Conservation (phyloP, 2,329 filamentous ascomycete genomes). For the Passalora sequoiae region DNA sequence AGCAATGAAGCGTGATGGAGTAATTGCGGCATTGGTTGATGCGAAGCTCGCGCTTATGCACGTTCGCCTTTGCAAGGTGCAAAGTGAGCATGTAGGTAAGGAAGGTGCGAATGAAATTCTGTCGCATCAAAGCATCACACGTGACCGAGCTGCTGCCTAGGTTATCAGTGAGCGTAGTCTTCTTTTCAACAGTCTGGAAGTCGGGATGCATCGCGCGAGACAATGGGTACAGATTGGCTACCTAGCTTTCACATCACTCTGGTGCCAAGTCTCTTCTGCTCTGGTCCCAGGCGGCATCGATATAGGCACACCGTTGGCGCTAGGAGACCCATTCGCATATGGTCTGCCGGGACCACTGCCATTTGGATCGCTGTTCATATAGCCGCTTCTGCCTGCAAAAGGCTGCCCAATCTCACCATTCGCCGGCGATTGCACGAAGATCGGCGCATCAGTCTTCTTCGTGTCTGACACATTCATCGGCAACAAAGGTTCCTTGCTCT, state of each 20-base stretch:
- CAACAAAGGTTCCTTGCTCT: conserved; percentile 59
- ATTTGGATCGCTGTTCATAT: conserved; percentile 24
- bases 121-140: background rate
- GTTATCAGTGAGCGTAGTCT: too few relatives aligned
- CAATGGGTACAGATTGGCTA: conserved; percentile 2
- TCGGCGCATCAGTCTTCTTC: conserved; percentile 32
- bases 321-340: conserved; percentile 5
- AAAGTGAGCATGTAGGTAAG: conserved; percentile 1
- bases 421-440: conserved; percentile 23
- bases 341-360: conserved; percentile 24
- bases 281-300: conserved; percentile 70
- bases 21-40: background rate
- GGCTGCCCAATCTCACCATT: conserved; percentile 9
- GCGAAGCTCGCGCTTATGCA: conserved; percentile 2
- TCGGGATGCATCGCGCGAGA: too few relatives aligned
- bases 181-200: too few relatives aligned
- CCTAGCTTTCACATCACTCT: conserved; percentile 35
- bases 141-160: too few relatives aligned
- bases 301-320: conserved; percentile 19
- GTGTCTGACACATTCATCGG: conserved; percentile 50
- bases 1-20: background rate
- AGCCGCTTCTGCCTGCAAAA: conserved; percentile 28
- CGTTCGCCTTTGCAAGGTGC: background rate
- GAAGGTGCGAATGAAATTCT: background rate
- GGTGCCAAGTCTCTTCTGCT: conserved; percentile 78